A percentile compares a stretch with the other conserved stretches of the same genome.
phyloP scores from a whole-genome alignment of 169 alveolate species.

The Plasmodium cynomolgi region DNA sequence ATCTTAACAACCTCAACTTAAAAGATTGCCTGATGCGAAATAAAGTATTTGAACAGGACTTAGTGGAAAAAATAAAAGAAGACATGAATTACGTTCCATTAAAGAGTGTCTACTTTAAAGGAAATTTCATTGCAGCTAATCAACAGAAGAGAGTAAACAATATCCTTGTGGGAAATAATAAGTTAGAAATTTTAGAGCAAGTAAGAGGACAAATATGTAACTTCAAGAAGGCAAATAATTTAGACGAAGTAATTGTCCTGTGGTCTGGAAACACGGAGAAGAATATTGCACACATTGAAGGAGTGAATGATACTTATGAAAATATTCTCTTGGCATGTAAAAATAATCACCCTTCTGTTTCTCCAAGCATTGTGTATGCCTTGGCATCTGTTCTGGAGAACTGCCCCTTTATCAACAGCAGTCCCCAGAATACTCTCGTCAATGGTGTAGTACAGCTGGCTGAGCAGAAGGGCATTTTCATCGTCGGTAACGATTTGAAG shows the following conservation, averaged over 20 bases:
- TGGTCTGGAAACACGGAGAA: slow-evolving; percentile 95
- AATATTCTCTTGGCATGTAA: slow-evolving; percentile 83
- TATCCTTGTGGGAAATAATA: slow-evolving; percentile 83
- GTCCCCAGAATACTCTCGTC: slow-evolving; percentile 93
- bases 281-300: slow-evolving; percentile 84
- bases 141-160: slow-evolving; percentile 91
- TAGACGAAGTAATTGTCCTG: slow-evolving; percentile 89
- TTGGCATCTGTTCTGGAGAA: slow-evolving; percentile 91
- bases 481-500: slow-evolving; percentile 94
- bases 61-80: slow-evolving; percentile 83
- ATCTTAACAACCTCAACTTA: slow-evolving; percentile 85
- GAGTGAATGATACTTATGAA: slow-evolving; percentile 87
- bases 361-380: slow-evolving; percentile 90
- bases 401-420: slow-evolving; percentile 90
- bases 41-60: slow-evolving; percentile 88
- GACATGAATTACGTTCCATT: slow-evolving; percentile 85
- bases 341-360: slow-evolving; percentile 84
- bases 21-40: slow-evolving; percentile 90
- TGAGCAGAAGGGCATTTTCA: slow-evolving; percentile 83
- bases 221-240: slow-evolving; percentile 84
- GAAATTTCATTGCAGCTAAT: slow-evolving; percentile 91
- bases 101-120: slow-evolving; percentile 86
- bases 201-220: slow-evolving; percentile 87
- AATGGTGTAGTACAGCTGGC: slow-evolving; percentile 90
- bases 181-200: slow-evolving; percentile 85